Evolutionary conservation across 139 green algal species (phyloP), one percentile per base, ranked within the genome.

Genomic region (Zygnema cylindricum): DNA sequence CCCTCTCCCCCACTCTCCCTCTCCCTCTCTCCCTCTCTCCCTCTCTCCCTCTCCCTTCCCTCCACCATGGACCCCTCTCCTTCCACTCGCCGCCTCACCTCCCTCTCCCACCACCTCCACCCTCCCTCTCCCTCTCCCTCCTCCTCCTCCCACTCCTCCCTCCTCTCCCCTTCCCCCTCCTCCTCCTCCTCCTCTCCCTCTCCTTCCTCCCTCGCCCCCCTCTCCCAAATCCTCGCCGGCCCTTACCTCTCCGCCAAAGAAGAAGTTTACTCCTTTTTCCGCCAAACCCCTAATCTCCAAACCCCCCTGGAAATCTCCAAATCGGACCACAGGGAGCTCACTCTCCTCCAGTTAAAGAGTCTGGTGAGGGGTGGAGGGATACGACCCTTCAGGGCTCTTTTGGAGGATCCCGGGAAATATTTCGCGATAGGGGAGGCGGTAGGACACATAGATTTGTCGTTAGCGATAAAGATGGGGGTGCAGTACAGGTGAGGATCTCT

Each of bases 401-500:
- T 84, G 30, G 16, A 85, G 7, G 55, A 91, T 57, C 86, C 78
- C n/a, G 54, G 78, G 1, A 88, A 63, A 40, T 92, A 92, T 42
- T 92, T 90, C 69, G 57, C 82, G 11, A 40, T 92, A 42, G 63
- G 32, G 3, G 87, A 90, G 55, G 82, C 71, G 55, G 30, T 89
- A 69, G 87, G 87, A n/a, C 35, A 69, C 39, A 85, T 92, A 3
- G 87, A 92, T 36, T 32, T 90, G 3, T 89, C 87, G 7, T 63
- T 92, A 3, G 69, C 82, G 30, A 89, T 92, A 69, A 92, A 92
- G 86, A 92, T 87, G 11, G 87, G 87, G 21, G 87, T 92, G 25
- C 87, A 92, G 36, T 90, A 76, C 82, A 90, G 86, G 84, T 89
- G 38, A 88, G 69, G 3, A 23, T n/a, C n/a, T n/a, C n/a, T n/a